These are phyloP conservation scores for Vanrija sp. DNA, from an alignment of 1,284 basidiomycete species.

Conservation along the genomic window DNA sequence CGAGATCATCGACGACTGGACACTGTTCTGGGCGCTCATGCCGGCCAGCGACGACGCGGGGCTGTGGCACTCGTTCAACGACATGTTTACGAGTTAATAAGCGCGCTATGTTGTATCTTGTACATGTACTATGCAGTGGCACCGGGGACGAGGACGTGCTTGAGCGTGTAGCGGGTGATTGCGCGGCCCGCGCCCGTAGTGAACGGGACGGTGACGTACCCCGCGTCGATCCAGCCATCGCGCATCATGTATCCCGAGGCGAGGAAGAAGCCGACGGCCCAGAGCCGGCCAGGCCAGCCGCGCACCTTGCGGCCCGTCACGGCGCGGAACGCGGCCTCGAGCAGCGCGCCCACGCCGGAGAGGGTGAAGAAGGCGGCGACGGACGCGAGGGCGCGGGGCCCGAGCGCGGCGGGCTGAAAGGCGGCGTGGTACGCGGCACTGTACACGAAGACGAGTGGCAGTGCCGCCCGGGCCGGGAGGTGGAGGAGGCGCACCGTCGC, in stretches of 20 bases:
- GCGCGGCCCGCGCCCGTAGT: too few relatives aligned
- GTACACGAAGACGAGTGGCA: neutral
- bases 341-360: constrained; percentile 6
- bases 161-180: too few relatives aligned
- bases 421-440: neutral
- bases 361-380: constrained; percentile 11
- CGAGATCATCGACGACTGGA: constrained; percentile 5
- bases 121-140: too few relatives aligned
- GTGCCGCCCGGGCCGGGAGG: too few relatives aligned
- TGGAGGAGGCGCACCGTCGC: too few relatives aligned
- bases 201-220: too few relatives aligned
- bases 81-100: constrained; percentile 1
- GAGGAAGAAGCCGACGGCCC: constrained; percentile 2
- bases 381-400: constrained; percentile 5
- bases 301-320: constrained; percentile 9
- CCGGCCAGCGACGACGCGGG: constrained; percentile 1
- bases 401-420: constrained; percentile 10
- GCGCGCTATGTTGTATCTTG: too few relatives aligned
- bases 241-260: too few relatives aligned
- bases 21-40: constrained; percentile 6
- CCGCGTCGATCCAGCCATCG: too few relatives aligned
- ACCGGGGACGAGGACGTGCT: too few relatives aligned
- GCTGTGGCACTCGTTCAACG: constrained; percentile 2
- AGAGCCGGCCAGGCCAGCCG: constrained; percentile 10
- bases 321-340: constrained; percentile 9